A percentile compares a stretch with the other conserved stretches of the same genome.
These are phyloP conservation scores for Actinomortierella ambigua DNA, from an alignment of 371 early-diverging fungal genomes.

Conservation along the genomic window DNA sequence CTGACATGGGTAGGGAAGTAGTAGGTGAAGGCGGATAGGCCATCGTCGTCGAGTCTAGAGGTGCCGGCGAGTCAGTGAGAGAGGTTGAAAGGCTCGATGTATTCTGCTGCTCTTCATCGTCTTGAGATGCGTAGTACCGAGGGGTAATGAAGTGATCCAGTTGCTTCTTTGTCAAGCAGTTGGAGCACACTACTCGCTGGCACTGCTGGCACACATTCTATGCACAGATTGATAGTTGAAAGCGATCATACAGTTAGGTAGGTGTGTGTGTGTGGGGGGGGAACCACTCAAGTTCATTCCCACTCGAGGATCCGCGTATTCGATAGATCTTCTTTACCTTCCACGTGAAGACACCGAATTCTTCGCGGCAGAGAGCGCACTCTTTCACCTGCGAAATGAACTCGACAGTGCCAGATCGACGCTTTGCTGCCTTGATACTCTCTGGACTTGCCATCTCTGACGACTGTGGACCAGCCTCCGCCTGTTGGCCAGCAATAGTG, in stretches of 20 bases:
- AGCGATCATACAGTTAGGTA: too few relatives aligned
- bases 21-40: neutral
- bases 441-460: constrained; percentile 2
- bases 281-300: too few relatives aligned
- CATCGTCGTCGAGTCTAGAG: neutral
- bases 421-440: constrained; percentile 8
- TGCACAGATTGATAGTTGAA: too few relatives aligned
- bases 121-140: too few relatives aligned
- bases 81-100: too few relatives aligned
- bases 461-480: constrained; percentile 2
- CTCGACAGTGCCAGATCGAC: constrained; percentile 8
- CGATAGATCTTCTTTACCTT: constrained; percentile 17
- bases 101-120: too few relatives aligned
- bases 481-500: neutral
- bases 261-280: too few relatives aligned
- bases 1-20: neutral
- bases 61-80: neutral
- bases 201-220: constrained; percentile 55
- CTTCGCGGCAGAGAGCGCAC: constrained; percentile 52
- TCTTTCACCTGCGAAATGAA: constrained; percentile 14
- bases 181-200: constrained; percentile 50
- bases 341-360: constrained; percentile 48
- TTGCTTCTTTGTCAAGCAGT: constrained; percentile 48
- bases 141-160: constrained; percentile 18
- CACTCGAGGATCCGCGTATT: too few relatives aligned